phyloP scores from a whole-genome alignment of 2,329 filamentous ascomycete species.

The Coniosporium tulheliwenetii region DNA sequence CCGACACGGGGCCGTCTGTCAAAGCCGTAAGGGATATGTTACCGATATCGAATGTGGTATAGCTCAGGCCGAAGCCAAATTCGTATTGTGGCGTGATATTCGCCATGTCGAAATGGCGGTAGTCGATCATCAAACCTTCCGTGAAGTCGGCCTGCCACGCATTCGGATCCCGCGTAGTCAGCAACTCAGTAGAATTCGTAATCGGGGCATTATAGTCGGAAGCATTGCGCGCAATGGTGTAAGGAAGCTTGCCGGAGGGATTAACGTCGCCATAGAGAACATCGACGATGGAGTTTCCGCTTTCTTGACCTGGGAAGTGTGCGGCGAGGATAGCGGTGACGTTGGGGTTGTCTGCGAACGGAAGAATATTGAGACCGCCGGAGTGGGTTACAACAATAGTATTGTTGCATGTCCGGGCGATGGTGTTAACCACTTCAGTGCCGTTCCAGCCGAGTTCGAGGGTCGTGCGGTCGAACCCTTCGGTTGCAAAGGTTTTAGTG shows the following conservation, averaged over 20 bases:
- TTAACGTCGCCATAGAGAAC: conserved; percentile 22
- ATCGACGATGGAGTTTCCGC: conserved; percentile 23
- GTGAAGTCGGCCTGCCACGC: conserved; percentile 33
- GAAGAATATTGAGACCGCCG: conserved; percentile 24
- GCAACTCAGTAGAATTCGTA: conserved; percentile 18
- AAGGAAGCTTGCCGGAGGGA: conserved; percentile 21
- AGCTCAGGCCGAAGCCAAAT: conserved; percentile 22
- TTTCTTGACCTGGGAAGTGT: conserved; percentile 25
- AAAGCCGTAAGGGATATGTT: neutral
- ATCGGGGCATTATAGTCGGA: conserved; percentile 17
- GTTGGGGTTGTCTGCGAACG: conserved; percentile 25
- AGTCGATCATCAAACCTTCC: conserved; percentile 38
- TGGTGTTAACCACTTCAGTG: conserved; percentile 25
- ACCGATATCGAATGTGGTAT: conserved; percentile 15
- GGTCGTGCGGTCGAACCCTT: conserved; percentile 25
- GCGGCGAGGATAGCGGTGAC: conserved; percentile 26
- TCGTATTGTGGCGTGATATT: conserved; percentile 14
- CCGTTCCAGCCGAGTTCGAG: conserved; percentile 28
- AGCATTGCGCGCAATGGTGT: conserved; percentile 21
- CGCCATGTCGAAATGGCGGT: conserved; percentile 32
- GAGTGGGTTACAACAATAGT: conserved; percentile 34
- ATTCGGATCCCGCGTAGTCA: conserved; percentile 16
- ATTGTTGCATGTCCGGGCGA: conserved; percentile 32
- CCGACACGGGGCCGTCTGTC: conserved; percentile 5
- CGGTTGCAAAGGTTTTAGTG: conserved; percentile 37